Conservation (phyloP, 495 filamentous ascomycete species). For the Xylaria intraflava region DNA sequence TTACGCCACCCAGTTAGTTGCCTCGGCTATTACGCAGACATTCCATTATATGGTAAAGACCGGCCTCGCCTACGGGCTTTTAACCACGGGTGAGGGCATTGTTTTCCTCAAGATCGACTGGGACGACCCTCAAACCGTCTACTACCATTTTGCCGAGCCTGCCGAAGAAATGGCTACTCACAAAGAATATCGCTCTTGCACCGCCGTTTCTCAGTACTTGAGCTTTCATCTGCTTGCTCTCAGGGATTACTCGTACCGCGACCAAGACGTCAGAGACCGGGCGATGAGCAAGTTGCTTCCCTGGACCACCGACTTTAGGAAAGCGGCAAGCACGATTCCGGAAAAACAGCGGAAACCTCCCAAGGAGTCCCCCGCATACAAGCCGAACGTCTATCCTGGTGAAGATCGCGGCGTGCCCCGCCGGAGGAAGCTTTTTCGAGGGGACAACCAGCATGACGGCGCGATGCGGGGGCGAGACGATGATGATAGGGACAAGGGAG, state of each 20-base stretch:
- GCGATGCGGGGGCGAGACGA: neutral
- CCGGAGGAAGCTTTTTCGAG: neutral
- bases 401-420: neutral
- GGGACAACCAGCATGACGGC: neutral
- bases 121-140: conserved; percentile 31
- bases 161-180: conserved; percentile 23
- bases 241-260: conserved; percentile 13
- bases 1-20: neutral
- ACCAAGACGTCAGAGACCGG: conserved; percentile 12
- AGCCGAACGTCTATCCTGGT: neutral
- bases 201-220: conserved; percentile 16
- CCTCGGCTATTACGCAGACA: conserved; percentile 11
- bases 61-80: conserved; percentile 25
- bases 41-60: conserved; percentile 28
- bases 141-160: conserved; percentile 34
- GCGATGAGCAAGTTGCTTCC: neutral
- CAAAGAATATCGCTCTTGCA: conserved; percentile 11
- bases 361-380: neutral
- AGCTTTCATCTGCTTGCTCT: conserved; percentile 17
- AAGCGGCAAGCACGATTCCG: neutral
- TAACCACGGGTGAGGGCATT: conserved; percentile 28
- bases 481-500: neutral
- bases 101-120: conserved; percentile 30
- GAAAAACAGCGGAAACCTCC: neutral
- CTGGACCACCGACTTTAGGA: neutral